phyloP scores from a whole-genome alignment of 768 basidiomycete species.

The Lactarius psammicola region DNA sequence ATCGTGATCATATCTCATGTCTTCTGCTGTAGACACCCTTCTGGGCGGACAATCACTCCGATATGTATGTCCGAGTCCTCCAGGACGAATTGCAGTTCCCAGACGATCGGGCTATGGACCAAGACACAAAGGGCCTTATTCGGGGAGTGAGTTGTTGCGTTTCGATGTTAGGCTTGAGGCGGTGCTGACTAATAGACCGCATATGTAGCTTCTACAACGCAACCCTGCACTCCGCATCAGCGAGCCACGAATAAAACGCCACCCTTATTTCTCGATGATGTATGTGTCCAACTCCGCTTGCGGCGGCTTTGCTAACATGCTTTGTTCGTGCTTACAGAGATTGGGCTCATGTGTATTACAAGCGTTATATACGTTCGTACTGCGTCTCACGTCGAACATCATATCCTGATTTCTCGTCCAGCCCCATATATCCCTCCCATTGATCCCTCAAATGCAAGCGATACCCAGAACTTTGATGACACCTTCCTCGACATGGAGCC shows the following conservation, averaged over 20 bases:
- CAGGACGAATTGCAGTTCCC: constrained; percentile 90
- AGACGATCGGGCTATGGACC: constrained; percentile 88
- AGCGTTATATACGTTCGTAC: constrained; percentile 87
- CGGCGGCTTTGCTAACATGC: constrained; percentile 36
- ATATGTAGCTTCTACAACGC: constrained; percentile 77
- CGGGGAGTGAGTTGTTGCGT: constrained; percentile 67
- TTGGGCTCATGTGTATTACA: constrained; percentile 92
- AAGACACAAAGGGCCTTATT: constrained; percentile 92
- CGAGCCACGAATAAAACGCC: constrained; percentile 90
- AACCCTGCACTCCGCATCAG: constrained; percentile 88
- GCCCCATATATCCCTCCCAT: constrained; percentile 93
- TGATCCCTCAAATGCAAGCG: constrained; percentile 86
- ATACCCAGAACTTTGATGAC: constrained; percentile 98
- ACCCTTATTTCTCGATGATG: constrained; percentile 95
- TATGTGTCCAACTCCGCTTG: constrained; percentile 36
- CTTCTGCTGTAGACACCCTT: constrained; percentile 69
- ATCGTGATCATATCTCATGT: constrained; percentile 3
- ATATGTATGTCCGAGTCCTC: constrained; percentile 92
- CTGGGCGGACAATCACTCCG: constrained; percentile 89
- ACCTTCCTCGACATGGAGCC: constrained; percentile 96
- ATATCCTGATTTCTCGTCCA: constrained; percentile 35
- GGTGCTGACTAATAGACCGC: constrained; percentile 12
- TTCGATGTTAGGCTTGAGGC: not conserved
- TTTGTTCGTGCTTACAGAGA: constrained; percentile 51
- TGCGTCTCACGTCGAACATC: constrained; percentile 20